Evolutionary conservation across 1,284 basidiomycete genomes (phyloP), one percentile per base, ranked within the genome.

Genomic region (Tylopilus microsporus): DNA sequence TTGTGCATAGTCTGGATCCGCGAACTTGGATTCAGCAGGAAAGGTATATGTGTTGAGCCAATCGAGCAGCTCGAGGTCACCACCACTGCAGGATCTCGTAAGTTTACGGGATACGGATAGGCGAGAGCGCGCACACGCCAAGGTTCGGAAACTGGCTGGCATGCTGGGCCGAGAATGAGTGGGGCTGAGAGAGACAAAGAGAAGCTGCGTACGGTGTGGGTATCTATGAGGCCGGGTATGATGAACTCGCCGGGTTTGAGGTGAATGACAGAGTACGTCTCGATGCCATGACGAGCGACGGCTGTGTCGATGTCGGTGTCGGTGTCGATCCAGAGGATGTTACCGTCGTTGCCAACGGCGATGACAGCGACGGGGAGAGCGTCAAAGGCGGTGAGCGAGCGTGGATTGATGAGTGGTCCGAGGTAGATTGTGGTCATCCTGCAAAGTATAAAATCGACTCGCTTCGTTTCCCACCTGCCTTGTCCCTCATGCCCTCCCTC

Each of bases 31-130:
- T 73, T 98, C 96, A 68, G 85, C 85, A 0, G 95, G 96, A 71
- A 96, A 98, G 1, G 94, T 98, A 59, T 94, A 80, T 49, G 91
- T 77, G 43, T 85, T 73, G 37, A 98, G 82, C 95, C 95, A 98
- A 63, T 93, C 91, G 16, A 98, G 81, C n/a, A 98, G 85, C 71
- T 97, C 79, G 66, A 88, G 82, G 68, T 92, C 81, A 63, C 87
- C 82, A 19, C 91, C 90, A 45, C 89, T 91, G 59, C 49, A 25
- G 36, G 42, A 53, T 16, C n/a, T n/a, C 39, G 47, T 60, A 36
- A 65, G 62, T 39, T 36, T 12, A 19, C 42, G 39, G 12, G 36
- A 37, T 57, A 19, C 41, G 36, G 15, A 45, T 6, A 46, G 43
- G 34, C 19, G 34, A 48, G 18, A 32, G 48, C 37, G 69, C 81